These are phyloP conservation scores for Pseudogymnoascus sp. DNA, from an alignment of 2,329 filamentous ascomycete species.

Conservation along the genomic window DNA sequence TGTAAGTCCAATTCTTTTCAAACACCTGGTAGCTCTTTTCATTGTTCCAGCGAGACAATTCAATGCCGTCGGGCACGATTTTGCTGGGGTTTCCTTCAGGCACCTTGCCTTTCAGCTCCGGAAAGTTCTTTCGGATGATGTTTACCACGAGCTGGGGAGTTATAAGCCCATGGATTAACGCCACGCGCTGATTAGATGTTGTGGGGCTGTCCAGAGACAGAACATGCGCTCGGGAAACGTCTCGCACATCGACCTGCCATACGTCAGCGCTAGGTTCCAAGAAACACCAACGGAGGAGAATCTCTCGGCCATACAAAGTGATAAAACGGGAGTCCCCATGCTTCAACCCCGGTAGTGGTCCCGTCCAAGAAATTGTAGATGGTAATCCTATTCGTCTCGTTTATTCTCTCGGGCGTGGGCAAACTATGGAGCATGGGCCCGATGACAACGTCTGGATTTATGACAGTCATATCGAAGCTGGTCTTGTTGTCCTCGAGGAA, in stretches of 20 bases:
- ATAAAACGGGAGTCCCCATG: conserved; percentile 14
- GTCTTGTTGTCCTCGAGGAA: conserved; percentile 46
- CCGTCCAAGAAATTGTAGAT: conserved; percentile 45
- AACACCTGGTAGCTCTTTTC: conserved; percentile 11
- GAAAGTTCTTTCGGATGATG: conserved; percentile 45
- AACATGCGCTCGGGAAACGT: conserved; percentile 56
- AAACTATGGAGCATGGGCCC: conserved; percentile 58
- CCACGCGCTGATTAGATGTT: conserved; percentile 54
- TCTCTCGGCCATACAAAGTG: conserved; percentile 18
- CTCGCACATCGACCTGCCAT: conserved; percentile 50
- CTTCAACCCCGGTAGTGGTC: conserved; percentile 35
- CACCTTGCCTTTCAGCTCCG: conserved; percentile 40
- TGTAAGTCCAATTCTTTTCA: conserved; percentile 22
- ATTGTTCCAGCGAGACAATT: conserved; percentile 22
- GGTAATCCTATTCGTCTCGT: conserved; percentile 60
- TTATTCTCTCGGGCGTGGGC: conserved; percentile 51
- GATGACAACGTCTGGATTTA: conserved; percentile 55
- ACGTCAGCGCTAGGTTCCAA: conserved; percentile 18
- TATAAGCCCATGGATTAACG: conserved; percentile 51
- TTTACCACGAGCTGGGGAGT: conserved; percentile 51
- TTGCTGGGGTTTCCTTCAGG: conserved; percentile 34
- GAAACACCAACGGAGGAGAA: conserved; percentile 30
- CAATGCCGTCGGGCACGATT: conserved; percentile 19
- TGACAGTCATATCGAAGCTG: conserved; percentile 50
- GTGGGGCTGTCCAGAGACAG: conserved; percentile 47